These are phyloP conservation scores for Cryptococcus floricola DNA, from an alignment of 1,284 basidiomycete species.

Conservation along the genomic window DNA sequence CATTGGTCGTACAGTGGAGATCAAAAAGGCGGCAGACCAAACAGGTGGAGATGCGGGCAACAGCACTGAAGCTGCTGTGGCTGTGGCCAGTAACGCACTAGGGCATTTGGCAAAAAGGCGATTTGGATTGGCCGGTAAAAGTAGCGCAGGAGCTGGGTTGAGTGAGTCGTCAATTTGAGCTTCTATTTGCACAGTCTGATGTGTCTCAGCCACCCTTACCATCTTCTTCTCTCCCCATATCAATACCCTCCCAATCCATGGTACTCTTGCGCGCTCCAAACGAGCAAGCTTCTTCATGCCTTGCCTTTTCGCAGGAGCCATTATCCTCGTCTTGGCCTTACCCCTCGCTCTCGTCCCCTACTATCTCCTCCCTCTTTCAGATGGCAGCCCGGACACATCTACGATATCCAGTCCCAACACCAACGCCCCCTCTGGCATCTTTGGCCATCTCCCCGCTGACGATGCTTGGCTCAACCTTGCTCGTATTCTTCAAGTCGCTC, in stretches of 20 bases:
- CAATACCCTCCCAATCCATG: conserved; percentile 46
- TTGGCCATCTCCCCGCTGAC: conserved; percentile 32
- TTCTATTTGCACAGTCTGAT: neutral
- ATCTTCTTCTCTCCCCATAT: conserved; percentile 48
- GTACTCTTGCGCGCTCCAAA: conserved; percentile 35
- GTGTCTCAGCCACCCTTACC: conserved; percentile 36
- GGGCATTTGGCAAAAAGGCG: conserved; percentile 14
- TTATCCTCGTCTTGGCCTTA: conserved; percentile 40
- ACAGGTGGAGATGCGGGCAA: conserved; percentile 13
- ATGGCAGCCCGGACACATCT: neutral
- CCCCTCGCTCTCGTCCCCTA: conserved; percentile 50
- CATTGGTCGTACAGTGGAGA: conserved; percentile 47
- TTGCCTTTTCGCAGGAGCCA: conserved; percentile 32
- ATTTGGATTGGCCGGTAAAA: conserved; percentile 30
- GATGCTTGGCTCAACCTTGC: conserved; percentile 48
- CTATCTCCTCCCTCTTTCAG: conserved; percentile 39
- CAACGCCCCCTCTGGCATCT: conserved; percentile 30
- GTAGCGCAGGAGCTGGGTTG: conserved; percentile 39
- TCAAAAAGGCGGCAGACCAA: conserved; percentile 36
- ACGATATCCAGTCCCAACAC: conserved; percentile 10
- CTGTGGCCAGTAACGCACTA: conserved; percentile 5
- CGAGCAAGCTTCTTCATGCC: conserved; percentile 41
- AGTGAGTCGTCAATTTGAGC: conserved; percentile 25
- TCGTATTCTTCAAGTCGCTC: conserved; percentile 37
- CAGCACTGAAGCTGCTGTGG: neutral